Evolutionary conservation across 345 rosid species (phyloP).

Genomic region (Pistacia atlantica): DNA sequence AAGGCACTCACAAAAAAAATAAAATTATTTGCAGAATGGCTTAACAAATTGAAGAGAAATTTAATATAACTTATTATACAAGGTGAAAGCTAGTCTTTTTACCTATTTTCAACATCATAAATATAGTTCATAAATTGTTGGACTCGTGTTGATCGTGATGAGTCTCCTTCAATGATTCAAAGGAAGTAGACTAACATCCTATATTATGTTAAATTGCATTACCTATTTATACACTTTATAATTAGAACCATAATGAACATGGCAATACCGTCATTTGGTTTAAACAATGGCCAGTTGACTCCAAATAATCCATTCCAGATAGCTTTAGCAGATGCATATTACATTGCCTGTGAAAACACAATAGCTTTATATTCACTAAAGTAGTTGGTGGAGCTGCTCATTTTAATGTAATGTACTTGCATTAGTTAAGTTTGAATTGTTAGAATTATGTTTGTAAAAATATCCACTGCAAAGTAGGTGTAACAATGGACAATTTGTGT

Average conservation of each 20-base stretch:
- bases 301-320: conserved; percentile 82
- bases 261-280: conserved; percentile 45
- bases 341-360: conserved; percentile 70
- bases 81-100: conserved; percentile 23
- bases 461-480: no score
- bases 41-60: background rate
- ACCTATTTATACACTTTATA: no score
- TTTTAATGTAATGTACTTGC: no score
- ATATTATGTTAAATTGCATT: background rate
- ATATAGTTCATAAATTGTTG: conserved; percentile 74
- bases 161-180: conserved; percentile 44
- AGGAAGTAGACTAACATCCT: conserved; percentile 10
- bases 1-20: background rate
- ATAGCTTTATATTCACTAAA: background rate
- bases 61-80: background rate
- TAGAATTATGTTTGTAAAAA: no score
- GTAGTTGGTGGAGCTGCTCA: no score
- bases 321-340: conserved; percentile 89
- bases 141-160: conserved; percentile 50
- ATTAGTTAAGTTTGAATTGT: no score
- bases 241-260: background rate
- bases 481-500: no score
- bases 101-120: conserved; percentile 79
- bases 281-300: conserved; percentile 51
- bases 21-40: background rate